Conservation (phyloP, 805 yeast genomes). For the Ogataea henricii region DNA sequence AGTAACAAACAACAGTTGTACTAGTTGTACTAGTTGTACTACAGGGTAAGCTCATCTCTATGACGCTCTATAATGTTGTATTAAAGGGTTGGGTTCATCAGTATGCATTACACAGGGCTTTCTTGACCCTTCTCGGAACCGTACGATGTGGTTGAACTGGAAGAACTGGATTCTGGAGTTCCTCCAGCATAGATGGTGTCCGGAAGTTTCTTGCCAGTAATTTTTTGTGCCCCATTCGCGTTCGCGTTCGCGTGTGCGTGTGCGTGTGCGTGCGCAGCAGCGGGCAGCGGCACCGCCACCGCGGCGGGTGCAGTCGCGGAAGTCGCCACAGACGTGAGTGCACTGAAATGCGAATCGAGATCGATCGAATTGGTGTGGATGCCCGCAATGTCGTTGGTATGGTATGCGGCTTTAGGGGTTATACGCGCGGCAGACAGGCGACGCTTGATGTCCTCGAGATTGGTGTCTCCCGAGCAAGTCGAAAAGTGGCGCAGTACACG, state of each 20-base stretch:
- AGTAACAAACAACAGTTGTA: too few species aligned
- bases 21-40: too few species aligned
- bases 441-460: slow-evolving; percentile 33
- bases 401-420: slow-evolving; percentile 42
- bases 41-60: too few species aligned
- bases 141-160: slow-evolving; percentile 1
- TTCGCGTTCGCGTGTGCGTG: background rate
- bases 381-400: slow-evolving; percentile 50
- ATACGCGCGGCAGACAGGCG: slow-evolving; percentile 41
- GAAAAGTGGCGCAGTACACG: slow-evolving; percentile 31
- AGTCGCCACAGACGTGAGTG: background rate
- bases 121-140: background rate
- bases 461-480: slow-evolving; percentile 34
- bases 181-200: slow-evolving; percentile 9
- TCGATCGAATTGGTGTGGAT: slow-evolving; percentile 32
- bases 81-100: too few species aligned
- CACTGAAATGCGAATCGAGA: slow-evolving; percentile 8
- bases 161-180: slow-evolving; percentile 2
- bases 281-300: slow-evolving; percentile 2
- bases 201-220: background rate
- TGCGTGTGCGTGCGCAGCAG: background rate
- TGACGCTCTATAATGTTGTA: too few species aligned
- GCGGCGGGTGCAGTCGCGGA: slow-evolving; percentile 2
- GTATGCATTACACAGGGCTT: background rate
- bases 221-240: slow-evolving; percentile 1